Conservation (phyloP, 176 grass and related monocot species). For the Eragrostis nindensis region DNA sequence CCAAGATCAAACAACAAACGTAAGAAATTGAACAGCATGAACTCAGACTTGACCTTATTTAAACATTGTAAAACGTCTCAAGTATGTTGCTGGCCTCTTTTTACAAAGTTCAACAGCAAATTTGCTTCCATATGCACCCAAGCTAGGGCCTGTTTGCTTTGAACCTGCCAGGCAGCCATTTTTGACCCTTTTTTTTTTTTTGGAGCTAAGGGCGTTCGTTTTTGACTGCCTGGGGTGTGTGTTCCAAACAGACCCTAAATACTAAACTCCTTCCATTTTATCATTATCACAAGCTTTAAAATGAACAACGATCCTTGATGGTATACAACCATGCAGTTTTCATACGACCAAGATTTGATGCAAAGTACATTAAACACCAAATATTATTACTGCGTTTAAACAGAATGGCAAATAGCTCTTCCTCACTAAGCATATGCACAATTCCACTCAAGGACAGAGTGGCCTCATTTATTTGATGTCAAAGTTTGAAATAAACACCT, state of each 20-base stretch:
- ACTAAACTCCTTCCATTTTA: neutral
- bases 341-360: neutral
- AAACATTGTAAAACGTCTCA: too few species aligned
- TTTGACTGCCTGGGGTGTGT: too few species aligned
- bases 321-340: neutral
- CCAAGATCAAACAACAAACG: too few species aligned
- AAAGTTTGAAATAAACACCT: constrained; percentile 5
- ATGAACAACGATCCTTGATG: neutral
- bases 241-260: too few species aligned
- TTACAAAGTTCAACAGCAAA: neutral
- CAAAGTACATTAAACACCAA: constrained; percentile 1
- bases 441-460: constrained; percentile 10
- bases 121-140: neutral
- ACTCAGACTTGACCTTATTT: too few species aligned
- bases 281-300: neutral
- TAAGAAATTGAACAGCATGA: too few species aligned
- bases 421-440: constrained; percentile 21
- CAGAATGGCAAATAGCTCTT: constrained; percentile 6
- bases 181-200: too few species aligned
- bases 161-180: too few species aligned
- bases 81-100: neutral
- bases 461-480: constrained; percentile 44
- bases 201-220: too few species aligned
- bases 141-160: too few species aligned
- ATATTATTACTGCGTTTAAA: constrained; percentile 44